phyloP scores from a whole-genome alignment of 129 eudicot species.

The Daucus carota region DNA sequence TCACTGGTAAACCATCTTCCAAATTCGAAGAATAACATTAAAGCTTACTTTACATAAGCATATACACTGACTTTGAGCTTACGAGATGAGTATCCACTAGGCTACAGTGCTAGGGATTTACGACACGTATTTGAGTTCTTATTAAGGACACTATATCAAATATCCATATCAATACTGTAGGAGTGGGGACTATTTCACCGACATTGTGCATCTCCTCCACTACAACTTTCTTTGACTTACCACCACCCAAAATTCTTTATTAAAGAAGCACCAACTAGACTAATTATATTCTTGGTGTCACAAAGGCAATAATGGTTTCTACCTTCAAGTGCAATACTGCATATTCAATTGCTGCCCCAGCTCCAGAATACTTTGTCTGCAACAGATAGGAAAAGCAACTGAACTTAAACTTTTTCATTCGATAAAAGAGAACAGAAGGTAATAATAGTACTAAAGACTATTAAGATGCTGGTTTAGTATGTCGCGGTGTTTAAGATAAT shows the following conservation, averaged over 20 bases:
- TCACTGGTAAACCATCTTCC: background rate
- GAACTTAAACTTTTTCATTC: background rate
- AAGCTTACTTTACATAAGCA: background rate
- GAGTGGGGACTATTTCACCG: conserved; percentile 20
- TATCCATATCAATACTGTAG: background rate
- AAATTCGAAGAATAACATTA: background rate
- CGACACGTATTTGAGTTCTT: background rate
- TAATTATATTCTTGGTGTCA: conserved; percentile 17
- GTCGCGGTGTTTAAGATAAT: background rate
- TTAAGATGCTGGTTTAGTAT: background rate
- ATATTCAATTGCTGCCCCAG: conserved; percentile 94
- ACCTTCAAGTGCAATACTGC: conserved; percentile 83
- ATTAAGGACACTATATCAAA: background rate
- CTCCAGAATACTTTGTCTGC: conserved; percentile 78
- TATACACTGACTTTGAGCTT: background rate
- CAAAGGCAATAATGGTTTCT: conserved; percentile 1
- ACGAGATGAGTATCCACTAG: too few relatives aligned
- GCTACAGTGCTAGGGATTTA: background rate
- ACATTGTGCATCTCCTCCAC: conserved; percentile 8
- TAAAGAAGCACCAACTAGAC: conserved; percentile 18
- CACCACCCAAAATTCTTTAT: conserved; percentile 17
- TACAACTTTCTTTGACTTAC: conserved; percentile 9
- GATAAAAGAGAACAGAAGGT: background rate
- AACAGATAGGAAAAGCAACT: conserved; percentile 9
- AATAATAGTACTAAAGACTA: background rate